Conservation (phyloP, 495 filamentous ascomycete genomes). For the Annulohypoxylon maeteangense region DNA sequence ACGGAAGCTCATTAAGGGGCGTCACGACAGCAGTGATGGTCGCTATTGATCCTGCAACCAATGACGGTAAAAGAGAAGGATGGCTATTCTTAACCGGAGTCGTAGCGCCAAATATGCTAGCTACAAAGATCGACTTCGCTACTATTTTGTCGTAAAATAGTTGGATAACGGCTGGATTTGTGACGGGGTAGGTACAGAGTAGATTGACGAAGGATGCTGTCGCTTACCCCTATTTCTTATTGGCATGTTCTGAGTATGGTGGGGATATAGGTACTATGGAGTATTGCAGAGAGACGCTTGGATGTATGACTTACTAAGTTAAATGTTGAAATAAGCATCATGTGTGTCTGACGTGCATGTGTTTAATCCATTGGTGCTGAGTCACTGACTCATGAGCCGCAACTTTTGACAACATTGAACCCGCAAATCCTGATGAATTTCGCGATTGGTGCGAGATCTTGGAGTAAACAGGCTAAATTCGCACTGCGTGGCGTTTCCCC, state of each 20-base stretch:
- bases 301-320: not conserved
- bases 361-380: too few species aligned
- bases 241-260: not conserved
- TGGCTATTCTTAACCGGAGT: conserved; percentile 71
- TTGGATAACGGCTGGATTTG: not conserved
- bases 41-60: conserved; percentile 57
- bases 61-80: conserved; percentile 56
- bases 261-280: too few species aligned
- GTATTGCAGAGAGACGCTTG: not conserved
- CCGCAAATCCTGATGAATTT: too few species aligned
- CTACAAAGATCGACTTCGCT: conserved; percentile 63
- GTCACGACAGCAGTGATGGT: conserved; percentile 66
- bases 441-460: too few species aligned
- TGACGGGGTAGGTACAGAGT: not conserved
- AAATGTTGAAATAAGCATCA: too few species aligned
- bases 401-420: not conserved
- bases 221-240: too few species aligned
- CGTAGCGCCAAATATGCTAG: conserved; percentile 62
- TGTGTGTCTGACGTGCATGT: too few species aligned
- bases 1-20: conserved; percentile 61
- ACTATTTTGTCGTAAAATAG: conserved; percentile 19
- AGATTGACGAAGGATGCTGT: not conserved
- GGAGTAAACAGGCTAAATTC: too few species aligned
- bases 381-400: not conserved
- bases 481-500: too few species aligned